phyloP scores from a whole-genome alignment of 164 flowering plant species.

The Magnolia sinica region DNA sequence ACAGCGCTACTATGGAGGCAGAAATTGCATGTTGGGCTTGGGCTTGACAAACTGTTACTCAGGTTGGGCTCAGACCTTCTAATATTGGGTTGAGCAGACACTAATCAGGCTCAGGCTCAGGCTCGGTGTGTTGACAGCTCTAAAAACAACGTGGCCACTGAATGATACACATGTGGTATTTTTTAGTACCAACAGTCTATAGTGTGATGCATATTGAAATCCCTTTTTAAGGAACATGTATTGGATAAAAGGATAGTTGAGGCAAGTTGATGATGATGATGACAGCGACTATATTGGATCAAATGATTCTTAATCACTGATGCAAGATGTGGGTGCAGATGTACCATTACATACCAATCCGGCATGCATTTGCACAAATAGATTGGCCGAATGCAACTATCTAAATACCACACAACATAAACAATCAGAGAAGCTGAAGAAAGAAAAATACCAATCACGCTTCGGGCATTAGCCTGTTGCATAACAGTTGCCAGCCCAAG shows the following conservation, averaged over 20 bases:
- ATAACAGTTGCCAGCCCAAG: slow-evolving; percentile 62
- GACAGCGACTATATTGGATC: not conserved
- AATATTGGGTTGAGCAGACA: not conserved
- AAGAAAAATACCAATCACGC: slow-evolving; percentile 43
- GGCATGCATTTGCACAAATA: too few species aligned
- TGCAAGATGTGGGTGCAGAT: not conserved
- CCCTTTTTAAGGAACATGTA: too few species aligned
- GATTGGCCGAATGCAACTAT: not conserved
- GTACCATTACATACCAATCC: not conserved
- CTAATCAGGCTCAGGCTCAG: not conserved
- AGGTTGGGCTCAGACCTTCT: not conserved
- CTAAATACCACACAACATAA: too few species aligned
- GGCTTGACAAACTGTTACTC: not conserved
- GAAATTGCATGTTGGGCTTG: not conserved
- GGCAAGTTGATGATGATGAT: not conserved
- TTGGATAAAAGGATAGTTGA: not conserved
- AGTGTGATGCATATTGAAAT: too few species aligned
- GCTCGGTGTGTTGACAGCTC: not conserved
- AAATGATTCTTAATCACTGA: not conserved
- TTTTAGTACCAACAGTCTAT: too few species aligned
- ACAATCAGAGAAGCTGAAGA: not conserved
- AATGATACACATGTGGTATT: too few species aligned
- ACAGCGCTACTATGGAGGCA: not conserved
- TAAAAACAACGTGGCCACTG: too few species aligned
- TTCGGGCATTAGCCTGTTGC: slow-evolving; percentile 51